These are phyloP conservation scores for Lactarius deliciosus DNA, from an alignment of 768 basidiomycete genomes.

Conservation along the genomic window DNA sequence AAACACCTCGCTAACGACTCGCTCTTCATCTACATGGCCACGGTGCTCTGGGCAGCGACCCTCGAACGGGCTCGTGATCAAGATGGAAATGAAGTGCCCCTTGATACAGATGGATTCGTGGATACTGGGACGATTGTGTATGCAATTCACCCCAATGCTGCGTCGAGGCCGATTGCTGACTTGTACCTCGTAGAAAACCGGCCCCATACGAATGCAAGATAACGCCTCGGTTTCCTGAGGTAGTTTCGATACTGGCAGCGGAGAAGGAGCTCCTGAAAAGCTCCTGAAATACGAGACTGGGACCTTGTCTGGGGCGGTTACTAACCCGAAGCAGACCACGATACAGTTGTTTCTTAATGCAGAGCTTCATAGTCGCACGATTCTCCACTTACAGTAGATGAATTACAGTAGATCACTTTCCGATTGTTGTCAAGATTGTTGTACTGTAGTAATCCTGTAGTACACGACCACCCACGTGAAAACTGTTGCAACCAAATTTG, in stretches of 20 bases:
- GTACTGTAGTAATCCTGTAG: too few relatives aligned
- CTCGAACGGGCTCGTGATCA: slow-evolving; percentile 21
- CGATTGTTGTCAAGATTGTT: too few relatives aligned
- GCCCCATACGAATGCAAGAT: slow-evolving; percentile 28
- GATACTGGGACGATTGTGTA: slow-evolving; percentile 21
- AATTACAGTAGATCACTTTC: too few relatives aligned
- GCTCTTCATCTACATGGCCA: slow-evolving; percentile 29
- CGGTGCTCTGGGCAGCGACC: slow-evolving; percentile 28
- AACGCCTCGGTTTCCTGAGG: slow-evolving; percentile 29
- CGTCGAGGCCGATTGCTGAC: not conserved
- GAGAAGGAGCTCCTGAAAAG: slow-evolving; percentile 3
- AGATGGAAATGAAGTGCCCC: slow-evolving; percentile 16
- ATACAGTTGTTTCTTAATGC: too few relatives aligned
- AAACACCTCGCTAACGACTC: slow-evolving; percentile 27
- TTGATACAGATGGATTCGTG: slow-evolving; percentile 7
- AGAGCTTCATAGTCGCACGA: too few relatives aligned
- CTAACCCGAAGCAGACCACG: not conserved
- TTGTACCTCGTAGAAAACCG: slow-evolving; percentile 15
- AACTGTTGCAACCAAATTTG: too few relatives aligned
- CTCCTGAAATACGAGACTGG: not conserved
- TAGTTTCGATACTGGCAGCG: slow-evolving; percentile 6
- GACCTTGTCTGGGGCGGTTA: not conserved
- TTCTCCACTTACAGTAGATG: too few relatives aligned
- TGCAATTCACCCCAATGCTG: not conserved
- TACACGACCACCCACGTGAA: too few relatives aligned